Evolutionary conservation across 192 early-diverging fungal genomes (phyloP), one percentile per base, ranked within the genome.

Genomic region (Coemansia sp.): DNA sequence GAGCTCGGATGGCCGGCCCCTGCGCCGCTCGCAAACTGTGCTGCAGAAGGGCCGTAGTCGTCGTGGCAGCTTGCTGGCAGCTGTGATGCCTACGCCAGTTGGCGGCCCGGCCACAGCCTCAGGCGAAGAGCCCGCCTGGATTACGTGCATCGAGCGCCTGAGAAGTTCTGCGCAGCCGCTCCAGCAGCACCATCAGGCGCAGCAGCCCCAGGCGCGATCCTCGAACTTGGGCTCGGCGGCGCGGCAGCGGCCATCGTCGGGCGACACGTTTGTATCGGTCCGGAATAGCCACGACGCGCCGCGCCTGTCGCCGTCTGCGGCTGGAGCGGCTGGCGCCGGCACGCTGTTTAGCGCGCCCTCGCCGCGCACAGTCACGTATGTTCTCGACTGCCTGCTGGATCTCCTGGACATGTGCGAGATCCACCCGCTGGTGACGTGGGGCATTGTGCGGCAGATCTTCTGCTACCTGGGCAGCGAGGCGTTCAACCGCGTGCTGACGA

Each of bases 401-500:
- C 82, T 91, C 39, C 77, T 98, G 59, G 83, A 88, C 47, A 77
- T 87, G 8, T 91, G 91, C 64, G 85, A 89, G 74, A 82, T 93
- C 20, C 96, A 96, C 76, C 89, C 89, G 4, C 73, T 76, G 15
- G 89, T 96, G 57, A 76, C 88, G 32, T 84, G 89, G 71, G 89
- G 93, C 53, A 76, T 90, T 36, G 67, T 94, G 43, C 79, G 86
- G 24, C 93, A 97, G 76, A 60, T 94, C 24, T 87, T 95, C 67
- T 88, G 93, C 81, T 91, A 86, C 65, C 71, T 95, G 27, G 87
- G 89, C 31, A 85, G 87, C 54, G 91, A 90, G 72, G 67, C 92
- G 37, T 95, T 98, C 70, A 98, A 98, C 78, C 87, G 87, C 14
- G 91, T 98, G 68, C 77, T 98, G 65, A 86, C 86, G 0, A 88